These are phyloP conservation scores for Aureobasidium sp. DNA, from an alignment of 2,329 filamentous ascomycete genomes.

Conservation along the genomic window DNA sequence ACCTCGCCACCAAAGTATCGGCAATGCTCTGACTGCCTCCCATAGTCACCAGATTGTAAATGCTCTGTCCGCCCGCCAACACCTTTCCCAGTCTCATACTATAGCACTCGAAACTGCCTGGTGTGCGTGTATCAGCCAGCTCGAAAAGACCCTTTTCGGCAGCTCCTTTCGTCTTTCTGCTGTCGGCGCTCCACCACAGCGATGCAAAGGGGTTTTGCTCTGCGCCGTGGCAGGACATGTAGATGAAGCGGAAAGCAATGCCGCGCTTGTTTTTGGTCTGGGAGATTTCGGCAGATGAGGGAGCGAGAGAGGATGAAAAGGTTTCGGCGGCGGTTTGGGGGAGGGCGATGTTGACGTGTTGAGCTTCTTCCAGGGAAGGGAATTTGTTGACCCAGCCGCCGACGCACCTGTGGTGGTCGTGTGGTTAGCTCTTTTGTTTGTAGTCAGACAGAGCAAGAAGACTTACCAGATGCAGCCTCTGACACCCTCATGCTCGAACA, in stretches of 20 bases:
- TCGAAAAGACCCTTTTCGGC: constrained; percentile 29
- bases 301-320: constrained; percentile 22
- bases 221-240: constrained; percentile 29
- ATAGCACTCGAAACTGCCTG: constrained; percentile 27
- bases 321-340: constrained; percentile 24
- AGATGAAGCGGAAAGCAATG: constrained; percentile 35
- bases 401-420: constrained; percentile 13
- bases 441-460: background rate
- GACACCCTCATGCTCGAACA: constrained; percentile 30
- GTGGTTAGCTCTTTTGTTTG: background rate
- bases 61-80: constrained; percentile 22
- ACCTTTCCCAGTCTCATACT: constrained; percentile 25
- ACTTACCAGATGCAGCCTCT: constrained; percentile 40
- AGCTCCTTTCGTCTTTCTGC: constrained; percentile 28
- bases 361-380: constrained; percentile 23
- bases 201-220: constrained; percentile 32
- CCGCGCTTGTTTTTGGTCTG: constrained; percentile 16
- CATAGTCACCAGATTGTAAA: constrained; percentile 23
- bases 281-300: constrained; percentile 16
- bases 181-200: constrained; percentile 29
- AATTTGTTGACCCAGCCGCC: constrained; percentile 21
- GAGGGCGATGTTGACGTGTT: constrained; percentile 24
- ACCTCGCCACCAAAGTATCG: constrained; percentile 24
- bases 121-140: constrained; percentile 21
- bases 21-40: constrained; percentile 23